A percentile compares a stretch with the other conserved stretches of the same genome.
Evolutionary conservation across 106 monocot species (phyloP).

Genomic region (Dioscorea dumetorum): DNA sequence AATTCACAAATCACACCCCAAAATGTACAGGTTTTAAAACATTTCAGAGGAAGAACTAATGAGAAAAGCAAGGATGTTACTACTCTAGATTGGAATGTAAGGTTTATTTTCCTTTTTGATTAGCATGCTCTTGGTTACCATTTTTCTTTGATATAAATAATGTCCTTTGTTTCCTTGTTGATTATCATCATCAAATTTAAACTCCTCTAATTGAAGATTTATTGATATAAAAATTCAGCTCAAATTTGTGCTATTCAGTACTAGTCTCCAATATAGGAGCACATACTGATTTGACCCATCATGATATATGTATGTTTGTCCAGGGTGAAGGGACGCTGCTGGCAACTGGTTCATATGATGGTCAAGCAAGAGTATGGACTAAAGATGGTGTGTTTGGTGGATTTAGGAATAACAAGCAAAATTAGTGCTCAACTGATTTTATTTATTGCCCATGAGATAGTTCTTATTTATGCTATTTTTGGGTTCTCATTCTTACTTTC

Average conservation of each 20-base stretch:
- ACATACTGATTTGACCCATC: background rate
- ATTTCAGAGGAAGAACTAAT: slow-evolving; percentile 86
- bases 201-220: background rate
- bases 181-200: too few species aligned
- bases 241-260: too few species aligned
- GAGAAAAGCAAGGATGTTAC: slow-evolving; percentile 99
- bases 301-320: slow-evolving; percentile 7
- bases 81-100: slow-evolving; percentile 98
- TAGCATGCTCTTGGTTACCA: too few species aligned
- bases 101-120: background rate
- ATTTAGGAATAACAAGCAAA: too few species aligned
- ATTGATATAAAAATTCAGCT: background rate
- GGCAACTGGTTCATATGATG: slow-evolving; percentile 99
- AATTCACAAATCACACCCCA: slow-evolving; percentile 29
- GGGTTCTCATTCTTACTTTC: too few species aligned
- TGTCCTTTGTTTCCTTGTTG: background rate
- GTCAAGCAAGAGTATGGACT: slow-evolving; percentile 94
- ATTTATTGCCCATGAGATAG: too few species aligned
- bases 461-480: too few species aligned
- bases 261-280: too few species aligned
- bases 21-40: slow-evolving; percentile 65
- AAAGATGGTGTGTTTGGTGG: slow-evolving; percentile 52
- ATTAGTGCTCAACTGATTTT: too few species aligned
- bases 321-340: slow-evolving; percentile 90
- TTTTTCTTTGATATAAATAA: too few species aligned